Evolutionary conservation across 179 eudicot genomes (phyloP), one percentile per base, ranked within the genome.

Genomic region (Silene noctiflora): DNA sequence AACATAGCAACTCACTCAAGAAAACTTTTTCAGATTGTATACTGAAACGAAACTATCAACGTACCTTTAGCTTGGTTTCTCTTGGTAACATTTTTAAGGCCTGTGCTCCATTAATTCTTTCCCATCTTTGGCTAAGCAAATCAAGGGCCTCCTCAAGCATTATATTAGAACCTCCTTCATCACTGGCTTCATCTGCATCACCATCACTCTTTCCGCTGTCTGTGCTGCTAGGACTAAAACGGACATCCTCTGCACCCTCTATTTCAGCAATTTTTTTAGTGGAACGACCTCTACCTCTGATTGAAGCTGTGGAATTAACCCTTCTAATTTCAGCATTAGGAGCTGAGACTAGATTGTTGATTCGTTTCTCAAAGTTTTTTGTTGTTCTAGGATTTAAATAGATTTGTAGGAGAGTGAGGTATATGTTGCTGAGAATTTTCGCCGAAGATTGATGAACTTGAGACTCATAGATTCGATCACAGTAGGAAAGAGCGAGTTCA

Each of bases 71-170:
- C 85, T 89, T 91, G 67, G 99, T 96, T 76, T 93, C 97, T 83
- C 77, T 91, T 6, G 99, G 99, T 69, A 96, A 88, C 70, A 93
- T 81, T 78, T 87, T 93, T 69, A 96, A 85, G 56, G 99, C 99
- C 81, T 96, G 98, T 60, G 97, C 97, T 71, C 99, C 99, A 83
- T 96, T 86, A 75, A 96, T 87, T 74, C 97, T 86, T 76, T 93
- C 98, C 98, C 98, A 96, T 86, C 98, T 89, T 82, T 75, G 84
- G 85, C 94, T 84, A 87, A 96, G 84, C 80, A 96, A 79, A 86
- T 93, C 85, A 86, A 93, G 96, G 68, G 96, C 99, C 87, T 89
- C 93, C 75, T 96, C 99, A 77, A 91, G 89, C 99, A 93, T 96
- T 76, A 91, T 96, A 62, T 79, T 77, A 63, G 93, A 84, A 77